Evolutionary conservation across 805 yeast species (phyloP).

Genomic region (Pichia nakasei): DNA sequence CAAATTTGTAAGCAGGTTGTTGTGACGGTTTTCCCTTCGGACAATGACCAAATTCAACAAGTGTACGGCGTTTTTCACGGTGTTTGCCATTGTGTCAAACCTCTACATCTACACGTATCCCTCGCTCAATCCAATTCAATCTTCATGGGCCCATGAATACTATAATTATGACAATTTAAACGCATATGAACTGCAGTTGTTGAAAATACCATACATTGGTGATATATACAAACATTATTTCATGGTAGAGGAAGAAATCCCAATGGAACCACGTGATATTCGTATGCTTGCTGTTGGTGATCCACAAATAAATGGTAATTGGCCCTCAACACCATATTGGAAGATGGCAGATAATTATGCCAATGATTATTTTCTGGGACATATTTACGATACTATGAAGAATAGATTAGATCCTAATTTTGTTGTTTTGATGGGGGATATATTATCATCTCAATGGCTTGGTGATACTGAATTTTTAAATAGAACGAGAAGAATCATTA

Average conservation of each 20-base stretch:
- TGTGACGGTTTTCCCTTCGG: background rate
- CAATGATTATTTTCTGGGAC: slow-evolving; percentile 84
- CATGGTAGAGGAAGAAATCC: slow-evolving; percentile 5
- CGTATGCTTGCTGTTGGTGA: slow-evolving; percentile 83
- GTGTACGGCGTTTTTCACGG: slow-evolving; percentile 24
- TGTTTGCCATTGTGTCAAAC: slow-evolving; percentile 41
- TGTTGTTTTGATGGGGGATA: slow-evolving; percentile 87
- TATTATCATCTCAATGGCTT: slow-evolving; percentile 93
- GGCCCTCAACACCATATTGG: slow-evolving; percentile 61
- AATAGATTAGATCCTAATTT: slow-evolving; percentile 60
- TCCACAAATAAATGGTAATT: slow-evolving; percentile 91
- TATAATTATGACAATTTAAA: slow-evolving; percentile 17
- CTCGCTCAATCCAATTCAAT: slow-evolving; percentile 41
- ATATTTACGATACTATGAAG: slow-evolving; percentile 62
- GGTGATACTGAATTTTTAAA: slow-evolving; percentile 75
- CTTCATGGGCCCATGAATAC: slow-evolving; percentile 48
- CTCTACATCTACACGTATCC: slow-evolving; percentile 71
- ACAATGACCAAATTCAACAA: background rate
- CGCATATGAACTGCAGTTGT: slow-evolving; percentile 10
- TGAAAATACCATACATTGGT: slow-evolving; percentile 26
- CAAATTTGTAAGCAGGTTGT: too few species aligned
- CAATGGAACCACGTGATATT: slow-evolving; percentile 26
- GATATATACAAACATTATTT: slow-evolving; percentile 26
- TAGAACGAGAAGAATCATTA: slow-evolving; percentile 66
- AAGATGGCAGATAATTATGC: slow-evolving; percentile 79